Evolutionary conservation across 805 yeast species (phyloP).

Genomic region (Nakazawaea ambrosiae): DNA sequence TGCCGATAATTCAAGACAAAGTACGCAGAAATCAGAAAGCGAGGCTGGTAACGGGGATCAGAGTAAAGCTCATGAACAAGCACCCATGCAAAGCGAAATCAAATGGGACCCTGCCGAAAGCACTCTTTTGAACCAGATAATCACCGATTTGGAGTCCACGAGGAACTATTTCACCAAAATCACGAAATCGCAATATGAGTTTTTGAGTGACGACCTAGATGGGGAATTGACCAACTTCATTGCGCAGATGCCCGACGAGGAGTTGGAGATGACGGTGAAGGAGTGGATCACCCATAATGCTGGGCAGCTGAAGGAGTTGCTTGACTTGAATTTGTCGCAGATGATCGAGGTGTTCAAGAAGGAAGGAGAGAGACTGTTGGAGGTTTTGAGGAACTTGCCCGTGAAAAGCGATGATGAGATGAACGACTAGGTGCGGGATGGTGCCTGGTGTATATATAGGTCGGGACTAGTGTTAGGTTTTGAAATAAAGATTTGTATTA

Average conservation of each 20-base stretch:
- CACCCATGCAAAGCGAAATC: background rate
- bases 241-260: constrained; percentile 62
- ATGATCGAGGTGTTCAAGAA: constrained; percentile 40
- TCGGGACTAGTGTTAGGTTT: too few species aligned
- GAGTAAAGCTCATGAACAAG: background rate
- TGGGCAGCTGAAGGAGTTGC: constrained; percentile 40
- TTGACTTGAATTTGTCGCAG: constrained; percentile 36
- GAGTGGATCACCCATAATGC: constrained; percentile 64
- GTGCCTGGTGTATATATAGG: too few species aligned
- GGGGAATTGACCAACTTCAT: constrained; percentile 61
- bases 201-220: constrained; percentile 52
- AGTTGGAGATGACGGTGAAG: constrained; percentile 59
- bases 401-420: constrained; percentile 6
- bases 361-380: constrained; percentile 46
- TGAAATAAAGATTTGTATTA: too few species aligned
- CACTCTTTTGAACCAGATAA: constrained; percentile 1
- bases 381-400: constrained; percentile 30
- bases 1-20: background rate
- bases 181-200: constrained; percentile 27
- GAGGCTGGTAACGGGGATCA: background rate
- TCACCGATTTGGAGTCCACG: constrained; percentile 27
- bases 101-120: constrained; percentile 9
- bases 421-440: too few species aligned
- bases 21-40: background rate
- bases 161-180: constrained; percentile 27